A percentile compares a stretch with the other conserved stretches of the same genome.
These are phyloP conservation scores for Lentinula detonsa DNA, from an alignment of 768 basidiomycete genomes.

Conservation along the genomic window DNA sequence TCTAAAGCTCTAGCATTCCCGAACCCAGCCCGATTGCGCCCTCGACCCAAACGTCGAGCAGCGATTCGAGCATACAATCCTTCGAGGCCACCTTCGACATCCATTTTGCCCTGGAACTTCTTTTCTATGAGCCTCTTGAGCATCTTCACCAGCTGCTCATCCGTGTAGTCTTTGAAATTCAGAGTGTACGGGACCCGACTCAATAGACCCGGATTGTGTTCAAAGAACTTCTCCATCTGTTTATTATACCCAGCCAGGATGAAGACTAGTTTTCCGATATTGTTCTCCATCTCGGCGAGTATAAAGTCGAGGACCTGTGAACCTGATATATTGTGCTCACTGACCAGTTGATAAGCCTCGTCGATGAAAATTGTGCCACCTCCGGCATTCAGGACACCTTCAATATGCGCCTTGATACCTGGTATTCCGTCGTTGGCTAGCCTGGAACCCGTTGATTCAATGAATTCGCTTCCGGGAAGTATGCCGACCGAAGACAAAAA, in stretches of 20 bases:
- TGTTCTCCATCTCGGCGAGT: conserved; percentile 72
- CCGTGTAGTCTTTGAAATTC: conserved; percentile 52
- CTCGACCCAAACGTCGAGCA: conserved; percentile 31
- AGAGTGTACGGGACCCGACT: conserved; percentile 65
- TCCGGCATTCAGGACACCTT: conserved; percentile 35
- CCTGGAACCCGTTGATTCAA: conserved; percentile 60
- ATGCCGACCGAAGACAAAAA: conserved; percentile 52
- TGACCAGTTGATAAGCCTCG: conserved; percentile 64
- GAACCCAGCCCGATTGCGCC: conserved; percentile 32
- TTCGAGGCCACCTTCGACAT: conserved; percentile 25
- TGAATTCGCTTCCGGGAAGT: conserved; percentile 46
- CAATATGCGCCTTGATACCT: conserved; percentile 44
- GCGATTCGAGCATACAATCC: conserved; percentile 36
- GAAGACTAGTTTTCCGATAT: conserved; percentile 58
- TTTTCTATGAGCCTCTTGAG: conserved; percentile 29
- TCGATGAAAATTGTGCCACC: conserved; percentile 68
- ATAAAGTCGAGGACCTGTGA: conserved; percentile 61
- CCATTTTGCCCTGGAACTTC: conserved; percentile 31
- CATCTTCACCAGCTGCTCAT: conserved; percentile 31
- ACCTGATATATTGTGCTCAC: conserved; percentile 41
- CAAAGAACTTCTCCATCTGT: conserved; percentile 74
- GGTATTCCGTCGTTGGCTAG: conserved; percentile 52
- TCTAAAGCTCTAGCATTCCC: conserved; percentile 39
- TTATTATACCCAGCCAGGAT: conserved; percentile 66
- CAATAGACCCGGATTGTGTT: conserved; percentile 63